These are phyloP conservation scores for Ogataea polymorpha DNA, from an alignment of 805 yeast genomes.

Conservation along the genomic window DNA sequence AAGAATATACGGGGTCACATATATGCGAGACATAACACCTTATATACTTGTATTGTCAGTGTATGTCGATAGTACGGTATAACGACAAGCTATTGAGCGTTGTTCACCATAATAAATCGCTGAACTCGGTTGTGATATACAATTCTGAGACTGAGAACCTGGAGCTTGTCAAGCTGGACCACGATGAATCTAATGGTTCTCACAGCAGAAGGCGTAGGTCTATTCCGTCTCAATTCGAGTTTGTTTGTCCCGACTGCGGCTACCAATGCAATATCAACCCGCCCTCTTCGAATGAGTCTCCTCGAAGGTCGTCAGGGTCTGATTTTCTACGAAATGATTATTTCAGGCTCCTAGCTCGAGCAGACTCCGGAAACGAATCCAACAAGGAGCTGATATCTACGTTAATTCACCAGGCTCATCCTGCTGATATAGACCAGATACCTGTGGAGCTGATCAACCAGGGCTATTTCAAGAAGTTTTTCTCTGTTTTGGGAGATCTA, in stretches of 20 bases:
- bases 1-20: not conserved
- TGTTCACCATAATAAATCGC: constrained; percentile 22
- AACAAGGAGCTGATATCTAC: constrained; percentile 20
- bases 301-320: constrained; percentile 4
- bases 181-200: not conserved
- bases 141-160: constrained; percentile 27
- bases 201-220: constrained; percentile 10
- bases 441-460: constrained; percentile 61
- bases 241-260: constrained; percentile 30
- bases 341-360: constrained; percentile 25
- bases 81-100: constrained; percentile 16
- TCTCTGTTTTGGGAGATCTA: constrained; percentile 53
- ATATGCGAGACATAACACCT: not conserved
- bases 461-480: constrained; percentile 76
- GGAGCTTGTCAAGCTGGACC: constrained; percentile 24
- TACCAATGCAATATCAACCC: constrained; percentile 17
- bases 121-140: constrained; percentile 30
- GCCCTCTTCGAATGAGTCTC: not conserved
- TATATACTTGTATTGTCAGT: not conserved
- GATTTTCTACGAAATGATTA: constrained; percentile 28
- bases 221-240: constrained; percentile 15
- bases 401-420: constrained; percentile 13
- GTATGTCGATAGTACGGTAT: constrained; percentile 20
- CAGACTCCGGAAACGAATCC: constrained; percentile 19
- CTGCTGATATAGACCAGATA: constrained; percentile 12